Percentiles rank a stretch among this genome's conserved stretches.
phyloP scores from a whole-genome alignment of 2,329 filamentous ascomycete genomes.

The Lachnellula cervina region DNA sequence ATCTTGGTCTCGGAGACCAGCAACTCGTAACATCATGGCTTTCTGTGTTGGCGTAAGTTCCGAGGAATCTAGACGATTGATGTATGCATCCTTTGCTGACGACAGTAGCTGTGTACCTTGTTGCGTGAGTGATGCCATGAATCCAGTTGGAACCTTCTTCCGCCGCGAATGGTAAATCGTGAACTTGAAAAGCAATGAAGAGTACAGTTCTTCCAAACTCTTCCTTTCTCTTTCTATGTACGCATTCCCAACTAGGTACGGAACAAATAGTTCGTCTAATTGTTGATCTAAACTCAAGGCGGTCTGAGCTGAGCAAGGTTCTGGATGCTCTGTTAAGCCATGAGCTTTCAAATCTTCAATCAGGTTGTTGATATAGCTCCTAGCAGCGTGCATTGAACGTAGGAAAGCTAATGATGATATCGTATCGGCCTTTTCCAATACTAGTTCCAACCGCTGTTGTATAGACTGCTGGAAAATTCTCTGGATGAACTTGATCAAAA shows the following conservation, averaged over 20 bases:
- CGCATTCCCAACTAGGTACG: constrained; percentile 63
- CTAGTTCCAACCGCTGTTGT: constrained; percentile 91
- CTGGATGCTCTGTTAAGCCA: constrained; percentile 90
- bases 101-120: constrained; percentile 84
- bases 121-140: constrained; percentile 87
- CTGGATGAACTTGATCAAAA: constrained; percentile 88
- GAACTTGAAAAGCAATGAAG: constrained; percentile 91
- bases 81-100: constrained; percentile 84
- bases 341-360: constrained; percentile 93
- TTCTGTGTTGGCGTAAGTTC: constrained; percentile 87
- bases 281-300: constrained; percentile 69
- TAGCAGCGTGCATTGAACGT: constrained; percentile 82
- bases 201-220: constrained; percentile 76
- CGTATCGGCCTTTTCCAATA: constrained; percentile 87
- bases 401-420: constrained; percentile 91
- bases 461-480: constrained; percentile 97
- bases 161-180: constrained; percentile 87
- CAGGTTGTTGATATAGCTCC: constrained; percentile 79
- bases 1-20: constrained; percentile 71
- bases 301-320: constrained; percentile 82
- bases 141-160: constrained; percentile 84
- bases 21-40: constrained; percentile 82
- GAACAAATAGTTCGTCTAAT: constrained; percentile 72
- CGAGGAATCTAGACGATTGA: constrained; percentile 81
- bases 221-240: constrained; percentile 67